A percentile compares a stretch with the other conserved stretches of the same genome.
phyloP scores from a whole-genome alignment of 495 filamentous ascomycete species.

The Staphylotrichum longicolle region DNA sequence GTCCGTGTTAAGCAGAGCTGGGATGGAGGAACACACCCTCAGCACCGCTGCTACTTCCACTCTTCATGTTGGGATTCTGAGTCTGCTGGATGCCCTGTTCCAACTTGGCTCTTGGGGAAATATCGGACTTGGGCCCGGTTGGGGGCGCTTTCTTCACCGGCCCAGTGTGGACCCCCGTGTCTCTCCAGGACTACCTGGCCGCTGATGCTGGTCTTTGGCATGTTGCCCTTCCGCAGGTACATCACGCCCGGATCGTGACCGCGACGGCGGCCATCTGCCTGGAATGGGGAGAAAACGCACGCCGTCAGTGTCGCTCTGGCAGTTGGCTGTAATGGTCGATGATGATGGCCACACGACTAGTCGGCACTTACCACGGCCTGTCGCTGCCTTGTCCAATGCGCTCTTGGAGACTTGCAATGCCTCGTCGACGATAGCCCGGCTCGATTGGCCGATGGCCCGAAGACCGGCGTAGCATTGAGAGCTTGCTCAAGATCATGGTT shows the following conservation, averaged over 20 bases:
- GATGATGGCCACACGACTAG: neutral
- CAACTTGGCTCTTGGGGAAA: neutral
- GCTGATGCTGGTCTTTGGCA: neutral
- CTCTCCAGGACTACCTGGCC: neutral
- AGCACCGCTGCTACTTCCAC: constrained; percentile 13
- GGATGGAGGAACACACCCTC: neutral
- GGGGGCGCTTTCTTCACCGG: neutral
- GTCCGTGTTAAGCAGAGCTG: neutral
- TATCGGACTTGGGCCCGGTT: neutral
- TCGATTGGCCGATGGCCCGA: constrained; percentile 4
- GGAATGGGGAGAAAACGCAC: neutral
- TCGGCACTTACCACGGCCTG: constrained; percentile 23
- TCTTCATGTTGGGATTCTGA: neutral
- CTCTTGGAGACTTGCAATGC: constrained; percentile 24
- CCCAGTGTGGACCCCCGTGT: neutral
- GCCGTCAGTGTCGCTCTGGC: neutral
- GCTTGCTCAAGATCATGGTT: neutral
- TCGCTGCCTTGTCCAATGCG: constrained; percentile 15
- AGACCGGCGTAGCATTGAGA: constrained; percentile 12
- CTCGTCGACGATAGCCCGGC: constrained; percentile 14
- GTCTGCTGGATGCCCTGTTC: neutral
- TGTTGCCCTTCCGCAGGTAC: constrained; percentile 5
- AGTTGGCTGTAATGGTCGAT: neutral
- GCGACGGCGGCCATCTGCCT: constrained; percentile 26
- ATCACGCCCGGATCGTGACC: constrained; percentile 20